Base-by-base conservation (phyloP, 148 eudicot species). In the Amaranthus cruentus region DNA sequence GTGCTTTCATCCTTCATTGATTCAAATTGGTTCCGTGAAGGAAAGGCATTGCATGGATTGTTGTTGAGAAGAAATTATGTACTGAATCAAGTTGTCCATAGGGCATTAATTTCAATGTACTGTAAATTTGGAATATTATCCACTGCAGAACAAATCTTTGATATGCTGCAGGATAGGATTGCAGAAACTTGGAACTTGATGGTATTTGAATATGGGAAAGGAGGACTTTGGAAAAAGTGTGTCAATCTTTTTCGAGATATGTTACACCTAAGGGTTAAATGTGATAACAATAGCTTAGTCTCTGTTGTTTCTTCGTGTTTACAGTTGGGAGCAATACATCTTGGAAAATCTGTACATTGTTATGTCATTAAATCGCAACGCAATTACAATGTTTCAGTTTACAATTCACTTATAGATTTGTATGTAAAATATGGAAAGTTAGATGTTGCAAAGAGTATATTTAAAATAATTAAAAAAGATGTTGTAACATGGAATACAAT, bases 91-190 rank as follows among this genome's bases (percentile, higher is more conserved):
- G 82, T 84, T 55, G 84, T 87, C 69, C 28, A 65, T 8, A 81
- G 72, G 78, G 89, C 87, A 61, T 77, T 91, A 69, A 49, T 89
- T 60, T 86, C 93, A 6, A 89, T 89, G 93, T 91, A 91, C 68
- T 89, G 81, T 74, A 87, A 80, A 72, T 83, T 89, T 78, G 88
- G 88, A 57, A 73, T 74, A 69, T 48, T 82, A 69, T 44, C 63
- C 47, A 10, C 49, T 62, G 90, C 87, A 10, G 87, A 85, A 72
- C 83, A 56, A 75, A 70, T 89, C 15, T 84, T 91, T 78, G 60
- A 80, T 74, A 72, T 77, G 66, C 69, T 75, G 51, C 63, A 48
- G 47, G 81, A 74, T 6, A 73, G 66, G 68, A 83, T 79, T 73
- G 59, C 68, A 4, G 87, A 91, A 49, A 70, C 82, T 56, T 89